phyloP scores from a whole-genome alignment of 305 asterid genomes.

The Galium porrigens region DNA sequence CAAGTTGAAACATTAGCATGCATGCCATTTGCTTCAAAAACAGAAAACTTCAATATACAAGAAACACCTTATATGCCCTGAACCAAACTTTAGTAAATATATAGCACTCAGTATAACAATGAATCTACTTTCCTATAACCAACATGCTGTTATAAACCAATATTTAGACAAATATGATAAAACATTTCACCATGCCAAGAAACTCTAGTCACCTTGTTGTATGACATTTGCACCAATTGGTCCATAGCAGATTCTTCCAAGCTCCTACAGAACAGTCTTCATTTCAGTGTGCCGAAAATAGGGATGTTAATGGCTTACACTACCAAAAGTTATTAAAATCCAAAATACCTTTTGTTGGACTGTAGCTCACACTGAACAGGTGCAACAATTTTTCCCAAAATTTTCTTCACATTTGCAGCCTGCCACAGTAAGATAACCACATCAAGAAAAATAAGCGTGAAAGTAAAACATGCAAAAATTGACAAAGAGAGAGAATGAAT shows the following conservation, averaged over 20 bases:
- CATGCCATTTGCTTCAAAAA: too few relatives aligned
- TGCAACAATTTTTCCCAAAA: conserved; percentile 10
- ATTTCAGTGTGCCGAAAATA: conserved; percentile 4
- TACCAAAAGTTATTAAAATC: neutral
- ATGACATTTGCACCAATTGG: conserved; percentile 10
- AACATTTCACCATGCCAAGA: neutral
- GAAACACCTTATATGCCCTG: neutral
- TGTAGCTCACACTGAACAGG: conserved; percentile 11
- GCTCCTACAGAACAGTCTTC: conserved; percentile 13
- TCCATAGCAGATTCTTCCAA: conserved; percentile 15
- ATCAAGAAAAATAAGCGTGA: neutral
- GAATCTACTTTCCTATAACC: neutral
- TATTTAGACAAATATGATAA: neutral
- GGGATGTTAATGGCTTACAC: neutral
- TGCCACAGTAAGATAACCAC: neutral
- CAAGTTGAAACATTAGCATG: too few relatives aligned
- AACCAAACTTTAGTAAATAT: neutral
- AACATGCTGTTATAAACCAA: neutral
- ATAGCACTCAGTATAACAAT: neutral
- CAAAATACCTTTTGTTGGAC: conserved; percentile 13
- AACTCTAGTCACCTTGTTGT: conserved; percentile 12
- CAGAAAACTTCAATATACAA: neutral
- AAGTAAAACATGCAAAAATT: neutral
- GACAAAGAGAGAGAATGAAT: neutral
- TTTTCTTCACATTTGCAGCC: conserved; percentile 1